These are phyloP conservation scores for Podospora sp. DNA, from an alignment of 495 filamentous ascomycete species.

Conservation along the genomic window DNA sequence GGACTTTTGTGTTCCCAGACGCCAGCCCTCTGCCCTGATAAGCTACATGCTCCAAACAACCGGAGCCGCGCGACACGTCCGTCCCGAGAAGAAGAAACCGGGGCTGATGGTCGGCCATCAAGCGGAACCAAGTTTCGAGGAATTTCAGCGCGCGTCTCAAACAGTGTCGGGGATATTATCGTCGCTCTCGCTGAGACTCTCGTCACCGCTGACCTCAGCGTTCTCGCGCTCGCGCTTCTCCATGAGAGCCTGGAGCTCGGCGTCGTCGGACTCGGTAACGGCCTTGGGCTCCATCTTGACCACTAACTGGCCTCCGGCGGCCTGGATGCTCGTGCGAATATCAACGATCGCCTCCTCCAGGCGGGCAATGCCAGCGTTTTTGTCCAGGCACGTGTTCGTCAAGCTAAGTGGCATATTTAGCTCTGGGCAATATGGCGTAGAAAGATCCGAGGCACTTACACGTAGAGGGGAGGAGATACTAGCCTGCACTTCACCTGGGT, in stretches of 20 bases:
- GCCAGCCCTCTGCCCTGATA: constrained; percentile 21
- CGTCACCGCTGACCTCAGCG: constrained; percentile 93
- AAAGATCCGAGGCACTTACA: constrained; percentile 42
- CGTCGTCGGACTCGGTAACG: constrained; percentile 97
- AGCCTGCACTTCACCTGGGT: constrained; percentile 96
- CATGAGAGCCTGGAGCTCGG: constrained; percentile 95
- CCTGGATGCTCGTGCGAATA: constrained; percentile 74
- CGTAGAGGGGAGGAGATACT: constrained; percentile 92
- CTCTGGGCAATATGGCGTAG: constrained; percentile 15
- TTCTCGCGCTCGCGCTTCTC: constrained; percentile 99
- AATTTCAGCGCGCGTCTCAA: constrained; percentile 25
- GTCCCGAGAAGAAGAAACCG: not conserved
- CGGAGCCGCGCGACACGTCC: not conserved
- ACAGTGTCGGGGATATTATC: constrained; percentile 63
- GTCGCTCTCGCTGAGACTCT: constrained; percentile 90
- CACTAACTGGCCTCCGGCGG: constrained; percentile 72
- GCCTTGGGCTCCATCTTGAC: constrained; percentile 99
- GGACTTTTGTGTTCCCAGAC: constrained; percentile 21
- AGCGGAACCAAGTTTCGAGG: not conserved
- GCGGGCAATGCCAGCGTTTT: constrained; percentile 76
- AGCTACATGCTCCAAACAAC: constrained; percentile 5
- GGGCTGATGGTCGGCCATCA: not conserved
- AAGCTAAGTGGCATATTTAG: constrained; percentile 36
- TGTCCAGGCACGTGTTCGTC: constrained; percentile 92
- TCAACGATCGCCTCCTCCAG: constrained; percentile 86